phyloP scores from a whole-genome alignment of 2,329 filamentous ascomycete genomes.

The Cladosporium velox region DNA sequence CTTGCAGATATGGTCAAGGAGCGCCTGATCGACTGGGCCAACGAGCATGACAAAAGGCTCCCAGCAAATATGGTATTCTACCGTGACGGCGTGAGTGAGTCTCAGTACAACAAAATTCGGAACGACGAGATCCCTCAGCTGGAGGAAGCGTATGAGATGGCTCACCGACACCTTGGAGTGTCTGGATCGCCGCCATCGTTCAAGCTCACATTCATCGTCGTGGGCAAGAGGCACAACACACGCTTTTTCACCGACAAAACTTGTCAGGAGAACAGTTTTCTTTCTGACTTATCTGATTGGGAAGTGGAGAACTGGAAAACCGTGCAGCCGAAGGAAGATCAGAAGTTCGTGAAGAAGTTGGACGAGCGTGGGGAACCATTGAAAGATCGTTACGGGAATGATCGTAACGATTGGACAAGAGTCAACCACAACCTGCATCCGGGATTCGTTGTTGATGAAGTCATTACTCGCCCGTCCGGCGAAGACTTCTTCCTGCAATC shows the following conservation, averaged over 20 bases:
- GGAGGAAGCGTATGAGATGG: conserved; percentile 16
- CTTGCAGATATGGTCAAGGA: conserved; percentile 35
- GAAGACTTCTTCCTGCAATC: conserved; percentile 31
- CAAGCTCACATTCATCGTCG: conserved; percentile 39
- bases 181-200: not conserved
- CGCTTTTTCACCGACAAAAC: conserved; percentile 40
- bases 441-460: too few species aligned
- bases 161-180: conserved; percentile 11
- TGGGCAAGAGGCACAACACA: conserved; percentile 45
- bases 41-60: too few species aligned
- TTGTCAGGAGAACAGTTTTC: not conserved
- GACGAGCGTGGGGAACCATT: too few species aligned
- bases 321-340: too few species aligned
- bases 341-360: too few species aligned
- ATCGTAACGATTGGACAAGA: too few species aligned
- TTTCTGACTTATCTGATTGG: too few species aligned
- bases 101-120: conserved; percentile 35
- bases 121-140: conserved; percentile 33
- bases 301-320: too few species aligned
- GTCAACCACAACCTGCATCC: too few species aligned
- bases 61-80: conserved; percentile 36
- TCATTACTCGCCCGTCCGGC: too few species aligned
- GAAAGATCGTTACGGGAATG: too few species aligned
- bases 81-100: conserved; percentile 41
- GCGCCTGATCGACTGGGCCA: conserved; percentile 32